phyloP scores from a whole-genome alignment of 1,284 basidiomycete species.

The Heterobasidion irregulare region DNA sequence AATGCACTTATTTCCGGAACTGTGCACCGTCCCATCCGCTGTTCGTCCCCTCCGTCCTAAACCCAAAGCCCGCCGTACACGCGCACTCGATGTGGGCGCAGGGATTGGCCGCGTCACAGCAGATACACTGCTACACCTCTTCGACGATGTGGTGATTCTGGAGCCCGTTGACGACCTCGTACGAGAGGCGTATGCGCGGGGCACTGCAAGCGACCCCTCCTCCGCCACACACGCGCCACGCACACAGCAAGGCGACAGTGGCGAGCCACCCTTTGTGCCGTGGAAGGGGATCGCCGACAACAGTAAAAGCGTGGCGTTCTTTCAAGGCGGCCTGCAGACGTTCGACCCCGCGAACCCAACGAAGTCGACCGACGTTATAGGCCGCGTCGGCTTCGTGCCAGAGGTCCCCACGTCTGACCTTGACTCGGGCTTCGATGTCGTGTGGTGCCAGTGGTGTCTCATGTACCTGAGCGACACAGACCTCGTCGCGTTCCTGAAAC shows the following conservation, averaged over 20 bases:
- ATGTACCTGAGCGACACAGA: slow-evolving; percentile 79
- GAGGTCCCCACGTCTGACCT: slow-evolving; percentile 14
- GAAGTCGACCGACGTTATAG: not conserved
- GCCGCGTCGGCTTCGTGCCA: slow-evolving; percentile 49
- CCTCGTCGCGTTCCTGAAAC: slow-evolving; percentile 68
- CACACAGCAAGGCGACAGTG: not conserved
- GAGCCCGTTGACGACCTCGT: slow-evolving; percentile 82
- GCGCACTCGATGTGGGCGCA: slow-evolving; percentile 85
- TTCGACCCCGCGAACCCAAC: slow-evolving; percentile 54
- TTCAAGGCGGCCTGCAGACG: slow-evolving; percentile 70
- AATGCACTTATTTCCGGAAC: slow-evolving; percentile 69
- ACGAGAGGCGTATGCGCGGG: slow-evolving; percentile 52
- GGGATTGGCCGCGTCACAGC: slow-evolving; percentile 88
- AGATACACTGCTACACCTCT: slow-evolving; percentile 77
- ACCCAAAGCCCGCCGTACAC: slow-evolving; percentile 33
- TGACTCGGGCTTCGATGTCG: slow-evolving; percentile 63
- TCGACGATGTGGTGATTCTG: slow-evolving; percentile 79
- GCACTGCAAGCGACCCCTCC: slow-evolving; percentile 16
- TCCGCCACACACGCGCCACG: not conserved
- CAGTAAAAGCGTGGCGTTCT: slow-evolving; percentile 74
- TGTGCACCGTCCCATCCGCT: slow-evolving; percentile 70
- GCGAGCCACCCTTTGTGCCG: slow-evolving; percentile 14
- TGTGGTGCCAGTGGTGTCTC: slow-evolving; percentile 96
- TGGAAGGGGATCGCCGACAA: slow-evolving; percentile 67
- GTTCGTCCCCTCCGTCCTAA: slow-evolving; percentile 25